phyloP scores from a whole-genome alignment of 2,329 filamentous ascomycete genomes.

The Ambrosiella beaveri region DNA sequence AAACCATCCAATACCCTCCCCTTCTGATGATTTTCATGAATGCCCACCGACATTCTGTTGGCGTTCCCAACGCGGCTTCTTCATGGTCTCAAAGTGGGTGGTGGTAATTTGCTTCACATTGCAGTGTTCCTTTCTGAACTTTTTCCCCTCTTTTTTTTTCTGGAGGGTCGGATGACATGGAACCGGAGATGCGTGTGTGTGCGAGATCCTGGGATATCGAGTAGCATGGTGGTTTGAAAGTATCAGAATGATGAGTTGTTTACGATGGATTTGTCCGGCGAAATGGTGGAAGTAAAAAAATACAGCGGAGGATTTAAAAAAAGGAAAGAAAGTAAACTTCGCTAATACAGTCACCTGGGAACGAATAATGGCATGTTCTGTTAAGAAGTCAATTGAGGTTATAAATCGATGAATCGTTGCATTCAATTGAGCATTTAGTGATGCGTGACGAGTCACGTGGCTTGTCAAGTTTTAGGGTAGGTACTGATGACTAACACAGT shows the following conservation, averaged over 20 bases:
- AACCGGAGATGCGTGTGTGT: not conserved
- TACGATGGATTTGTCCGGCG: not conserved
- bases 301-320: slow-evolving; percentile 8
- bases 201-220: not conserved
- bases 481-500: no score
- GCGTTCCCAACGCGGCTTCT: slow-evolving; percentile 2
- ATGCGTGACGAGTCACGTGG: no score
- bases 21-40: not conserved
- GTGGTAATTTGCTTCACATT: not conserved
- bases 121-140: no score
- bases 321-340: slow-evolving; percentile 1
- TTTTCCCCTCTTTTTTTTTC: no score
- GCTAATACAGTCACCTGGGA: not conserved
- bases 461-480: no score
- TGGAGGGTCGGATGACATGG: not conserved
- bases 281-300: slow-evolving; percentile 2
- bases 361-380: not conserved
- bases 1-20: not conserved
- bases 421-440: no score
- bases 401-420: not conserved
- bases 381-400: not conserved
- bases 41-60: not conserved
- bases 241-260: slow-evolving; percentile 9
- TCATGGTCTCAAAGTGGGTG: not conserved
- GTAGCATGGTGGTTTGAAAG: not conserved